A percentile compares a stretch with the other conserved stretches of the same genome.
Evolutionary conservation across 768 basidiomycete species (phyloP).

Genomic region (Filobasidium wieringae): DNA sequence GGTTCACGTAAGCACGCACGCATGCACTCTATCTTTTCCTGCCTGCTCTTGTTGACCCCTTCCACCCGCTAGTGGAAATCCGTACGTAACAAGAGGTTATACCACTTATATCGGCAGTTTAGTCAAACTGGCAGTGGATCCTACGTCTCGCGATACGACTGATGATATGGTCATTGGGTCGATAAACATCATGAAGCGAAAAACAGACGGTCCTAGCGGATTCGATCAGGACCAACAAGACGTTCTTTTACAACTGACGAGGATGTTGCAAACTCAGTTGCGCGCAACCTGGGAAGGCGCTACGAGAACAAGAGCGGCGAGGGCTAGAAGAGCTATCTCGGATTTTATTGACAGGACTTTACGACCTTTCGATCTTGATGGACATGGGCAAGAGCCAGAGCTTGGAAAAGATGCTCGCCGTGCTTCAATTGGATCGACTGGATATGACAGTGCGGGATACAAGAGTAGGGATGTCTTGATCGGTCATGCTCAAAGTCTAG

Average conservation of each 20-base stretch:
- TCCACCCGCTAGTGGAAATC: slow-evolving; percentile 5
- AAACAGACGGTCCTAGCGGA: too few species aligned
- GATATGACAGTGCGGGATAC: not conserved
- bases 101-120: not conserved
- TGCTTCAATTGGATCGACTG: too few species aligned
- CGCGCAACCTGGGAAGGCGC: slow-evolving; percentile 28
- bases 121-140: not conserved
- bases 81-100: not conserved
- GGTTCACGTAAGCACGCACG: not conserved
- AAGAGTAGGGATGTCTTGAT: not conserved
- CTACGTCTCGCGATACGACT: not conserved
- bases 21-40: not conserved
- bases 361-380: slow-evolving; percentile 3
- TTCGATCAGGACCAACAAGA: slow-evolving; percentile 10
- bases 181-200: slow-evolving; percentile 14
- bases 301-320: slow-evolving; percentile 19
- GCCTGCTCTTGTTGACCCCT: too few species aligned
- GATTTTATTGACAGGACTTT: slow-evolving; percentile 21
- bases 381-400: not conserved
- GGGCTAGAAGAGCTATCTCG: slow-evolving; percentile 16
- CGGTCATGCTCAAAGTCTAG: too few species aligned
- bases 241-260: slow-evolving; percentile 16
- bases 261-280: slow-evolving; percentile 23
- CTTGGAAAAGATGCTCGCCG: not conserved
- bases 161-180: slow-evolving; percentile 9